Conservation (phyloP, 768 basidiomycete genomes). For the Tulasnella sp. region DNA sequence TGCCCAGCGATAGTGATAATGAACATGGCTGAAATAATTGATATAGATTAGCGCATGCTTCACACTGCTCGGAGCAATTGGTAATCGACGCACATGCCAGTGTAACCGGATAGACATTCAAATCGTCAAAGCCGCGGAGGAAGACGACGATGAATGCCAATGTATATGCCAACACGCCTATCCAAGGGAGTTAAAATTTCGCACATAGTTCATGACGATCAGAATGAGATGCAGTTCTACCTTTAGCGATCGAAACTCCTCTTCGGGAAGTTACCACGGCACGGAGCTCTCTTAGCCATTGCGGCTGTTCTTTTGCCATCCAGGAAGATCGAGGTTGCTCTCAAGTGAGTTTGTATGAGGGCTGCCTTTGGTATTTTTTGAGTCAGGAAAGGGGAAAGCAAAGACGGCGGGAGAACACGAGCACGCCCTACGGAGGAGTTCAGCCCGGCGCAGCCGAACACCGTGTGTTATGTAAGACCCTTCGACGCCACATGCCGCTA, state of each 20-base stretch:
- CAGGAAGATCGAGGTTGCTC: no score
- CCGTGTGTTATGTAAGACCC: no score
- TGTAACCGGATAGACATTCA: slow-evolving; percentile 20
- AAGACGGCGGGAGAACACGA: no score
- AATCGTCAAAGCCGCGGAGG: slow-evolving; percentile 19
- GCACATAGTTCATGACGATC: not conserved
- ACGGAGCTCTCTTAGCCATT: not conserved
- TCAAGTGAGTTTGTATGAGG: no score
- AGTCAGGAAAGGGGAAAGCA: no score
- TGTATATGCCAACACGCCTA: slow-evolving; percentile 23
- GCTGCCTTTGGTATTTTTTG: no score
- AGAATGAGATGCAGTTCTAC: not conserved
- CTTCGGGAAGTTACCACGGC: slow-evolving; percentile 1
- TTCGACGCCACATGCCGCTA: no score
- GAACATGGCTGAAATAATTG: slow-evolving; percentile 17
- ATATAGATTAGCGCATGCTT: not conserved
- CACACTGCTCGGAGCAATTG: no score
- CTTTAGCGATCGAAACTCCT: slow-evolving; percentile 6
- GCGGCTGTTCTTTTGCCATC: slow-evolving; percentile 6
- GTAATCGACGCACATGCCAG: slow-evolving; percentile 17
- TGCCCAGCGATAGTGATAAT: slow-evolving; percentile 23
- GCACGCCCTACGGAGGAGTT: no score
- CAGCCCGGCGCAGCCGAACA: no score
- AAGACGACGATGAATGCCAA: slow-evolving; percentile 24
- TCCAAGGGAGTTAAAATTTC: not conserved